Conservation (phyloP, 192 early-diverging fungal genomes). For the Linnemannia zychae region DNA sequence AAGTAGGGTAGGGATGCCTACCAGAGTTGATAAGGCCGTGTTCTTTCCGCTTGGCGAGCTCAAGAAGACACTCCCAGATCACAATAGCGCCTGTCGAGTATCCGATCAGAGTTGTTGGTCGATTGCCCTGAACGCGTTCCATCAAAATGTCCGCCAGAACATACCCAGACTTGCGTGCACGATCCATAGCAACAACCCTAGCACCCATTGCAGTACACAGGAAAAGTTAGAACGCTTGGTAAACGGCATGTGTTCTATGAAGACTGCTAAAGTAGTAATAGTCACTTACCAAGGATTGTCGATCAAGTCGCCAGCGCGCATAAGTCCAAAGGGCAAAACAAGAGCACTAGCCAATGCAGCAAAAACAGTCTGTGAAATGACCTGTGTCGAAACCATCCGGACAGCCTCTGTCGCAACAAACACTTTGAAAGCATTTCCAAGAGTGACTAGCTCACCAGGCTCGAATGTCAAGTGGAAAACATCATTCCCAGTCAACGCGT, state of each 20-base stretch:
- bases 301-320: slow-evolving; percentile 69
- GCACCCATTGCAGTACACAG: background rate
- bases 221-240: background rate
- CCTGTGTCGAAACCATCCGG: slow-evolving; percentile 62
- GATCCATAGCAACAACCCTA: slow-evolving; percentile 63
- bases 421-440: slow-evolving; percentile 63
- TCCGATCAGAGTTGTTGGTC: slow-evolving; percentile 68
- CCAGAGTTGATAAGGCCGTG: slow-evolving; percentile 64
- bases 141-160: slow-evolving; percentile 69
- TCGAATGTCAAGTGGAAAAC: slow-evolving; percentile 68
- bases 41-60: slow-evolving; percentile 58
- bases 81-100: slow-evolving; percentile 70
- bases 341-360: slow-evolving; percentile 65
- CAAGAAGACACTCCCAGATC: slow-evolving; percentile 68
- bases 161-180: slow-evolving; percentile 67
- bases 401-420: slow-evolving; percentile 67
- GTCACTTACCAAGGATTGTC: slow-evolving; percentile 69
- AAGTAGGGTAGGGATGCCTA: slow-evolving; percentile 16
- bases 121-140: slow-evolving; percentile 67
- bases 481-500: slow-evolving; percentile 47
- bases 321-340: slow-evolving; percentile 61
- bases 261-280: background rate
- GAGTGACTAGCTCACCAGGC: slow-evolving; percentile 53
- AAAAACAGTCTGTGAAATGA: slow-evolving; percentile 65
- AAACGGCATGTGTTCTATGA: background rate